Conservation (phyloP, 1,284 basidiomycete genomes). For the Leccinum fuscescens region DNA sequence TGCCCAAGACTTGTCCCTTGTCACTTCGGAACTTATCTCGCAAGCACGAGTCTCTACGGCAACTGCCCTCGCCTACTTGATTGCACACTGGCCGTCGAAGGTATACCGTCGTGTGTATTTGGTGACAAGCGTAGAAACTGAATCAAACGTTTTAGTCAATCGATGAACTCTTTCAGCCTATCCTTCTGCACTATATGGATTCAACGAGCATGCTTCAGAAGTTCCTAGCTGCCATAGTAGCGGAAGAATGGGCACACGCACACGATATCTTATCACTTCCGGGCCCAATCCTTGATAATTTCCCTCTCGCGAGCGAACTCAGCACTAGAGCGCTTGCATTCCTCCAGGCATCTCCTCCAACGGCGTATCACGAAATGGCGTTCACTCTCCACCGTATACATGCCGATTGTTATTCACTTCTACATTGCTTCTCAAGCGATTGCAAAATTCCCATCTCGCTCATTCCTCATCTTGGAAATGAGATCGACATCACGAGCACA, state of each 20-base stretch:
- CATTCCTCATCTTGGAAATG: constrained; percentile 77
- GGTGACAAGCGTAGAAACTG: neutral
- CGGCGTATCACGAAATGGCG: constrained; percentile 91
- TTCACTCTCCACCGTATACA: constrained; percentile 80
- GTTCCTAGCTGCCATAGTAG: constrained; percentile 78
- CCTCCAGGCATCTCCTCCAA: constrained; percentile 74
- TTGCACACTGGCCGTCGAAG: constrained; percentile 64
- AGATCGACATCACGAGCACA: constrained; percentile 74
- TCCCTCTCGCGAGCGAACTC: constrained; percentile 64
- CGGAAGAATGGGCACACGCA: constrained; percentile 91
- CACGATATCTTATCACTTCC: constrained; percentile 39
- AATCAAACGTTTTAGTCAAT: constrained; percentile 34
- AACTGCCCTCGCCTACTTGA: constrained; percentile 74
- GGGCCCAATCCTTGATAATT: constrained; percentile 50
- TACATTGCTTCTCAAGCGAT: constrained; percentile 79
- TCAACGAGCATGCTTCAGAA: constrained; percentile 92
- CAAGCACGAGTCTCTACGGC: constrained; percentile 83
- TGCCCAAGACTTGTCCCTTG: constrained; percentile 84
- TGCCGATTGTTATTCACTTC: constrained; percentile 75
- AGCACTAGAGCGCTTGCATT: constrained; percentile 64
- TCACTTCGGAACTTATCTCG: constrained; percentile 78
- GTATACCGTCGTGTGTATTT: constrained; percentile 37
- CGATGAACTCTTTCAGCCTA: constrained; percentile 65
- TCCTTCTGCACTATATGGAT: constrained; percentile 76
- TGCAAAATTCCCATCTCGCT: constrained; percentile 82